Conservation (phyloP, 768 basidiomycete species). For the Mycena metata region DNA sequence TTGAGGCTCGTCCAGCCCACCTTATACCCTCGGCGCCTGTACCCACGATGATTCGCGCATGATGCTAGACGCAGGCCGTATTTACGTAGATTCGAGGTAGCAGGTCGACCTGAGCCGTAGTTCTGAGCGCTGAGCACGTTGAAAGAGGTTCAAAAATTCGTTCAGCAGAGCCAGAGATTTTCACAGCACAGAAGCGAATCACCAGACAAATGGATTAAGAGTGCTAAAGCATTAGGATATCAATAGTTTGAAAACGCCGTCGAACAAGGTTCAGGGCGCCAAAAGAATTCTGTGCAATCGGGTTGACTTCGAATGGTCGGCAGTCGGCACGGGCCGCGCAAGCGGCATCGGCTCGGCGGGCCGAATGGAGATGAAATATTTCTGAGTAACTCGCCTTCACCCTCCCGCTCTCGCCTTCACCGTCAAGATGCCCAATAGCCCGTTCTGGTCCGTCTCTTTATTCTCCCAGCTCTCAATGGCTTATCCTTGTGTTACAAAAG, state of each 20-base stretch:
- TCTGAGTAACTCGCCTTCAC: slow-evolving; percentile 24
- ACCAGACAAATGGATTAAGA: too few species aligned
- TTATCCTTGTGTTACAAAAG: slow-evolving; percentile 47
- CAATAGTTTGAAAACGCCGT: too few species aligned
- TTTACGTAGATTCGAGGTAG: slow-evolving; percentile 24
- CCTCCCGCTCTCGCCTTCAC: slow-evolving; percentile 26
- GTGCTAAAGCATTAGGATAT: too few species aligned
- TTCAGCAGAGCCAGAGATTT: neutral
- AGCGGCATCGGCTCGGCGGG: too few species aligned
- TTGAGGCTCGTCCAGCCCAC: slow-evolving; percentile 9
- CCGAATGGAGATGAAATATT: too few species aligned
- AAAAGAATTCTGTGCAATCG: too few species aligned
- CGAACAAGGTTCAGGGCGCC: too few species aligned
- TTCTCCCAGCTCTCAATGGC: slow-evolving; percentile 26
- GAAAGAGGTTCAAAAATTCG: neutral
- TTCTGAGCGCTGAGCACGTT: neutral
- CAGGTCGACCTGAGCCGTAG: neutral
- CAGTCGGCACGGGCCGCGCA: too few species aligned
- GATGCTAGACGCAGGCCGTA: slow-evolving; percentile 8
- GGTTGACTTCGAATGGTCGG: too few species aligned
- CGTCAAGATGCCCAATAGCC: slow-evolving; percentile 45
- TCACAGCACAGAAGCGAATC: too few species aligned
- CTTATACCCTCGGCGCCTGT: slow-evolving; percentile 29
- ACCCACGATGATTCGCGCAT: slow-evolving; percentile 24
- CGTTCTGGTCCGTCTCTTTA: slow-evolving; percentile 60